These are phyloP conservation scores for Eucalyptus virginea DNA, from an alignment of 345 rosid species.

Conservation along the genomic window DNA sequence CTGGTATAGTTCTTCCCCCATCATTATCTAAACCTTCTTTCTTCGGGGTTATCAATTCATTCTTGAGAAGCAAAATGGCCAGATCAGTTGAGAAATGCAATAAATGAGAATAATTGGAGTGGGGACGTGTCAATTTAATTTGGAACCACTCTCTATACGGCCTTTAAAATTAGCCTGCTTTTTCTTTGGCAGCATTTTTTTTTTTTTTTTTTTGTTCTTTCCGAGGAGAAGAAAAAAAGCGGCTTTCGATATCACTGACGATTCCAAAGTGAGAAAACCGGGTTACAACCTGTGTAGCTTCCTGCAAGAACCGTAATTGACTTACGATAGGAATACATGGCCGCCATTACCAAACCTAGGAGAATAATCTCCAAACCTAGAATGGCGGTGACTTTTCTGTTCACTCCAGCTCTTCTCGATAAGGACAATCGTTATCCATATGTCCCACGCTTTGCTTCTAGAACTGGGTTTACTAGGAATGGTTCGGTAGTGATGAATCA, in stretches of 20 bases:
- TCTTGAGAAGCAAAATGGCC: background rate
- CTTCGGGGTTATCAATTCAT: background rate
- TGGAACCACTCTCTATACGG: background rate
- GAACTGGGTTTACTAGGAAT: background rate
- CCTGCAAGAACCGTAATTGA: background rate
- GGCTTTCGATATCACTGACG: background rate
- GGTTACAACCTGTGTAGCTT: background rate
- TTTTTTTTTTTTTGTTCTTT: background rate
- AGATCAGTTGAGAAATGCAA: background rate
- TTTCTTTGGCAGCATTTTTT: background rate
- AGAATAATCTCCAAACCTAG: background rate
- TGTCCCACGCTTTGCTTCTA: background rate
- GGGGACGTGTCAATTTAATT: background rate
- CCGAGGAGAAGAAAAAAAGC: background rate
- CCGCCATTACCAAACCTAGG: background rate
- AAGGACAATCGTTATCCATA: background rate
- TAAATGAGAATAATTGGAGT: no score
- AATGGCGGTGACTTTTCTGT: background rate
- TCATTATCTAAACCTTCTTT: background rate
- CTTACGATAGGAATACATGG: background rate
- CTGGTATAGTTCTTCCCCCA: slow-evolving; percentile 22
- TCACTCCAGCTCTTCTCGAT: background rate
- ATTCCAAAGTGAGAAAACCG: background rate
- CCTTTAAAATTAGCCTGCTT: background rate
- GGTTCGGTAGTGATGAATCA: background rate